phyloP scores from a whole-genome alignment of 2,329 filamentous ascomycete species.

The Aotearoamyces nothofagi region DNA sequence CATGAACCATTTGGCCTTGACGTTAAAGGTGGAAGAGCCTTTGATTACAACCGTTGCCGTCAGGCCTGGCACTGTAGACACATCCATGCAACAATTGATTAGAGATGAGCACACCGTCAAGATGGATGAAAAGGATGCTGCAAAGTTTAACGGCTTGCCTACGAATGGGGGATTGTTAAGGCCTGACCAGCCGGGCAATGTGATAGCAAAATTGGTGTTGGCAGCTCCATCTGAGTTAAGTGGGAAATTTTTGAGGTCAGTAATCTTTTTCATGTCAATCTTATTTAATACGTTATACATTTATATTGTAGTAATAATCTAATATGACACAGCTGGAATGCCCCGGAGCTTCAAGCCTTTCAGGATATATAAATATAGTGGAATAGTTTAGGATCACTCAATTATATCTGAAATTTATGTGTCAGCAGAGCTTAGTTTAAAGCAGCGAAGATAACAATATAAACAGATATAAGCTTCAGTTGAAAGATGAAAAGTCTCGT shows the following conservation, averaged over 20 bases:
- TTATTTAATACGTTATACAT: background rate
- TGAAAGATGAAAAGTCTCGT: conserved; percentile 75
- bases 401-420: background rate
- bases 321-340: conserved; percentile 3
- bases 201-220: conserved; percentile 68
- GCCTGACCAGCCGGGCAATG: conserved; percentile 72
- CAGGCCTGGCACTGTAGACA: conserved; percentile 71
- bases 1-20: conserved; percentile 61
- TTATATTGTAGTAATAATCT: background rate
- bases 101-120: conserved; percentile 51
- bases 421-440: conserved; percentile 6
- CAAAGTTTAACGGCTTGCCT: conserved; percentile 55
- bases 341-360: conserved; percentile 4
- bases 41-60: conserved; percentile 59
- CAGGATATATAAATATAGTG: conserved; percentile 4
- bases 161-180: conserved; percentile 56
- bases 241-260: conserved; percentile 60
- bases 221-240: conserved; percentile 50
- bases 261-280: conserved; percentile 8
- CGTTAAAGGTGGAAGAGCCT: conserved; percentile 63
- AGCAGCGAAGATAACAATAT: conserved; percentile 3
- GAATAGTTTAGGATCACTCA: too few species aligned
- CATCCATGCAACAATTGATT: conserved; percentile 77
- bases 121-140: conserved; percentile 41
- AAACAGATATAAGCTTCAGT: conserved; percentile 38